Conservation (phyloP, 208 protist genomes). For the Lotmaria passim region DNA sequence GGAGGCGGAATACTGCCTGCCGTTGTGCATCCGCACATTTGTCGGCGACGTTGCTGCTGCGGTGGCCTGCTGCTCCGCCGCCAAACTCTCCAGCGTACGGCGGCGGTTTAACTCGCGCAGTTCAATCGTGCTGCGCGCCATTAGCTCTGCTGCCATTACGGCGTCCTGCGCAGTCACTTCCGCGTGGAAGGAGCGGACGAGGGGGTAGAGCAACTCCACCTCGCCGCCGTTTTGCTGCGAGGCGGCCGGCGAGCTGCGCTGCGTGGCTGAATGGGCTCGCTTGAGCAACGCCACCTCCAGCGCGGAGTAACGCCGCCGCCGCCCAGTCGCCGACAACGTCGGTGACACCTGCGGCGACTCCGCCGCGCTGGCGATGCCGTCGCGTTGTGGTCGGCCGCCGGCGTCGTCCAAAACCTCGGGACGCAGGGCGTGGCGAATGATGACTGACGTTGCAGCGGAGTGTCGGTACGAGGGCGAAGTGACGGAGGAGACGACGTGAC, state of each 20-base stretch:
- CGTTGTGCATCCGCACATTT: neutral
- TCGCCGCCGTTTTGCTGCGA: constrained; percentile 13
- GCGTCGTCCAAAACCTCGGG: neutral
- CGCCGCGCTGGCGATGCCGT: neutral
- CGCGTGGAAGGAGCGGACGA: constrained; percentile 35
- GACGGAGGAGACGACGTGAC: neutral
- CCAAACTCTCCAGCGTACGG: constrained; percentile 7
- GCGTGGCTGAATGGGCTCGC: constrained; percentile 8
- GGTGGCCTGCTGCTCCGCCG: neutral
- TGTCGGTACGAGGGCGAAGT: neutral
- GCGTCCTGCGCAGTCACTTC: constrained; percentile 34
- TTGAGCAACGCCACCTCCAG: constrained; percentile 27
- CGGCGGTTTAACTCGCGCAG: constrained; percentile 40
- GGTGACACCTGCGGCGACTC: constrained; percentile 5
- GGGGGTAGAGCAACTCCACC: constrained; percentile 34
- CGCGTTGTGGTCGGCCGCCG: neutral
- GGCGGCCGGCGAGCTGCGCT: neutral
- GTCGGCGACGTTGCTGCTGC: neutral
- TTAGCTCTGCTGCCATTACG: constrained; percentile 49
- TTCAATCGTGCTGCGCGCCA: constrained; percentile 44
- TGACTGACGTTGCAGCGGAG: neutral
- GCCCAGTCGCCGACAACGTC: neutral
- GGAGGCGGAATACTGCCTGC: neutral
- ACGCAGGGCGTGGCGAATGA: neutral
- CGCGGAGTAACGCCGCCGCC: constrained; percentile 16